A percentile compares a stretch with the other conserved stretches of the same genome.
These are phyloP conservation scores for Phtheirospermum japonicum DNA, from an alignment of 257 asterid species.

Conservation along the genomic window DNA sequence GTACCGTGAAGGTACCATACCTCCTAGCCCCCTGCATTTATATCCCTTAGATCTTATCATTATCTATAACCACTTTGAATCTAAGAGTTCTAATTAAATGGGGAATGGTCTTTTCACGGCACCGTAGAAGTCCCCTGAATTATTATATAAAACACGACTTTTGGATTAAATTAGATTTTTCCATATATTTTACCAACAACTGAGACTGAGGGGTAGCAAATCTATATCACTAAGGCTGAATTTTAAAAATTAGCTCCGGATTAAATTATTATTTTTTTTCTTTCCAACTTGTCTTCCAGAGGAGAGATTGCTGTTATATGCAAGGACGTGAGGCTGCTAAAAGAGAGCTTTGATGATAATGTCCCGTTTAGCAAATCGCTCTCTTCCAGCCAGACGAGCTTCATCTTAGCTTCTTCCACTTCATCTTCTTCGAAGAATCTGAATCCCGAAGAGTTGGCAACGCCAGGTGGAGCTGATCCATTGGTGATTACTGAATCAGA, in stretches of 20 bases:
- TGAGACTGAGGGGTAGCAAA: not conserved
- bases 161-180: too few species aligned
- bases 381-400: constrained; percentile 63
- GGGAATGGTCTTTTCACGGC: too few species aligned
- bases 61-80: too few species aligned
- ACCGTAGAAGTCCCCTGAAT: too few species aligned
- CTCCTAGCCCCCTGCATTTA: too few species aligned
- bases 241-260: not conserved
- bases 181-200: too few species aligned
- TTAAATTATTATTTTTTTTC: too few species aligned
- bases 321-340: constrained; percentile 65
- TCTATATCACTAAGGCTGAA: not conserved
- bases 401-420: constrained; percentile 58
- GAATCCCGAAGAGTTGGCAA: constrained; percentile 32
- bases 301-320: constrained; percentile 88
- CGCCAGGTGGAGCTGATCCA: constrained; percentile 22
- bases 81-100: too few species aligned
- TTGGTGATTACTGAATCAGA: constrained; percentile 19
- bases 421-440: constrained; percentile 48
- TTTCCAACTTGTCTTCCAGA: constrained; percentile 35
- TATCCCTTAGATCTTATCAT: too few species aligned
- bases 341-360: constrained; percentile 57
- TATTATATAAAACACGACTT: too few species aligned
- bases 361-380: constrained; percentile 67
- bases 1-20: too few species aligned